Base-by-base conservation (phyloP, 345 rosid species). In the Dimocarpus longan region DNA sequence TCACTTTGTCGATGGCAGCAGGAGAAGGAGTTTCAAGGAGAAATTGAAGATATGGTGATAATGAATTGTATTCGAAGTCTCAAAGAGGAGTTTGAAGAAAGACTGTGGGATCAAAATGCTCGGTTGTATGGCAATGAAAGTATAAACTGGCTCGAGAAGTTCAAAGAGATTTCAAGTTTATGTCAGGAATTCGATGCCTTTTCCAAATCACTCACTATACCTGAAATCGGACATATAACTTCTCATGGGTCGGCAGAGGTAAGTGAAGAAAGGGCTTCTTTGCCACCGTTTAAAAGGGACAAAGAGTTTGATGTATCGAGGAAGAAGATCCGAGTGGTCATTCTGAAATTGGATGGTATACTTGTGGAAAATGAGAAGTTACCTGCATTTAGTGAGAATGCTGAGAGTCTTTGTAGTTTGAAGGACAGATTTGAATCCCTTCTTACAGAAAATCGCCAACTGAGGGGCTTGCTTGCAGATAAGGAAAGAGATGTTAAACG, bases 111-210 rank as follows among this genome's bases (percentile, higher is more conserved):
- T 69, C 87, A 82, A 80, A 83, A 84, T 83, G 80, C 85, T 64
- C 74, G 32, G 60, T 75, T 78, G 78, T 79, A 66, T 78, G 80
- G 76, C 54, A 72, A 78, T 46, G 85, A 79, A 72, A 85, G 80
- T 82, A 44, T 85, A 67, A 76, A 70, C 22, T 84, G 85, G 78
- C 73, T 73, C 48, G 86, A 89, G 75, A 90, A 81, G 81, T 74
- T 88, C 37, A 87, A 91, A 78, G 93, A 93, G 81, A 81, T 94
- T 68, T 88, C 89, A 19, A 75, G 80, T 78, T 83, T 94, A 83
- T 92, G 91, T 48, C 87, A 88, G 78, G 98, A 96, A 82, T 77
- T 96, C 66, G 94, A 86, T 80, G 79, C 81, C 69, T 84, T 96
- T 62, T 82, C 89, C 70, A 91, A 87, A 63, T 85, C 87, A 13